A percentile compares a stretch with the other conserved stretches of the same genome.
Conservation (phyloP, 129 eudicot genomes). For the Solidago caesia region DNA sequence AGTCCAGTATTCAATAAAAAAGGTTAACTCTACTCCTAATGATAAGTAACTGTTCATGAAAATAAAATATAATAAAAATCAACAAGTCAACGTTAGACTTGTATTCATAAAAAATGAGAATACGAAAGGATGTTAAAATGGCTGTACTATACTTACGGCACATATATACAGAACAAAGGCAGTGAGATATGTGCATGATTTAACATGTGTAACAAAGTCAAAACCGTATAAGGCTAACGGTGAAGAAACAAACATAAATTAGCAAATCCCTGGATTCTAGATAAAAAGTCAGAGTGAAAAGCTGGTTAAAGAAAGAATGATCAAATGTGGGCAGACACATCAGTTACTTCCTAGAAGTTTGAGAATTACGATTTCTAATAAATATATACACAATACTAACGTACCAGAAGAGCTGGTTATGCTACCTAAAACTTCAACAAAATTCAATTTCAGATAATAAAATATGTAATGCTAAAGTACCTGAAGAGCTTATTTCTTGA, state of each 20-base stretch:
- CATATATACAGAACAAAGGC: neutral
- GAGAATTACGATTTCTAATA: no score
- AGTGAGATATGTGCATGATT: conserved; percentile 13
- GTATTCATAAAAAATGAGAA: neutral
- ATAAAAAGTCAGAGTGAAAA: conserved; percentile 1
- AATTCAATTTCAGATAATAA: neutral
- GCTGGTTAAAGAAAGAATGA: neutral
- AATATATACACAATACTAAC: no score
- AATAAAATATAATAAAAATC: neutral
- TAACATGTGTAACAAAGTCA: neutral
- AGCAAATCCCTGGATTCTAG: neutral
- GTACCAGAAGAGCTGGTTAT: no score
- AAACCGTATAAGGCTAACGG: neutral
- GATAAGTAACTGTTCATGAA: conserved; percentile 12
- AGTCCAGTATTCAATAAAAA: neutral
- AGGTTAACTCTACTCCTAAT: conserved; percentile 3
- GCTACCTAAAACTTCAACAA: neutral
- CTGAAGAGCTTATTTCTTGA: conserved; percentile 72
- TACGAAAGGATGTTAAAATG: neutral
- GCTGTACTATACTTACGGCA: neutral
- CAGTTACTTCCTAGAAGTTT: no score
- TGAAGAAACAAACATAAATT: neutral
- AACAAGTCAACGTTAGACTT: conserved; percentile 6
- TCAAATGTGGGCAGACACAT: no score
- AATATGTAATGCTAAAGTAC: conserved; percentile 39